Evolutionary conservation across 305 asterid genomes (phyloP).

Genomic region (Plantago coronopus): DNA sequence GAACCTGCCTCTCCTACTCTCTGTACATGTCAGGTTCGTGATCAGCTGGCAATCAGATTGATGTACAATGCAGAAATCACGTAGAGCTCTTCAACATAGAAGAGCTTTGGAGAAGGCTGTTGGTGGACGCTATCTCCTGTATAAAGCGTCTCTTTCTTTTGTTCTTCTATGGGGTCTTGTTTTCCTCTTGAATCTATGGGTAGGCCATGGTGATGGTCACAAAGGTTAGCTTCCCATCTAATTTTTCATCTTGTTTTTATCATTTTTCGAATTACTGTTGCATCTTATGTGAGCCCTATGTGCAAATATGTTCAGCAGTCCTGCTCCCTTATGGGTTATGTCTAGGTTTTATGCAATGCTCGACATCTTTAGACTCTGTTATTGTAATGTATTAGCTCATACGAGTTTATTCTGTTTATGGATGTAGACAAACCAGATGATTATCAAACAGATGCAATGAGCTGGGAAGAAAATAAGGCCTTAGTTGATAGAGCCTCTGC

Average conservation of each 20-base stretch:
- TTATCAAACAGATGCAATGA: constrained; percentile 34
- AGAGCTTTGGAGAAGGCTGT: constrained; percentile 65
- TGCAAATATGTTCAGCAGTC: background rate
- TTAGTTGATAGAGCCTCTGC: constrained; percentile 27
- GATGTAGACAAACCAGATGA: constrained; percentile 47
- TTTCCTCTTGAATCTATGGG: constrained; percentile 71
- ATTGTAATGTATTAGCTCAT: constrained; percentile 19
- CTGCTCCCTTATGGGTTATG: background rate
- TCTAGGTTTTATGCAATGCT: constrained; percentile 7
- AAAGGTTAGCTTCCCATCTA: constrained; percentile 50
- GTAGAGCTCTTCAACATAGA: constrained; percentile 89
- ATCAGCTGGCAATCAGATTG: constrained; percentile 41
- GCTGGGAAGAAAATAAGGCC: constrained; percentile 43
- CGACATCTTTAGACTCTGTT: background rate
- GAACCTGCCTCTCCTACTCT: background rate
- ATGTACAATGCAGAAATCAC: constrained; percentile 95
- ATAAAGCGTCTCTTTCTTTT: constrained; percentile 62
- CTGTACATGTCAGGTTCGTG: constrained; percentile 24
- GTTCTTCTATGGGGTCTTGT: constrained; percentile 66
- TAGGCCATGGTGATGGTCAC: constrained; percentile 62
- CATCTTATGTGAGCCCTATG: background rate
- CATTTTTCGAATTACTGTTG: constrained; percentile 1
- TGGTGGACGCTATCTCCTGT: constrained; percentile 45
- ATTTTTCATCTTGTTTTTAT: constrained; percentile 4
- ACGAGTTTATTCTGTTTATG: constrained; percentile 19